Percentiles rank a stretch among this genome's conserved stretches.
Conservation (phyloP, 345 rosid species). For the Bretschneidera sinensis region DNA sequence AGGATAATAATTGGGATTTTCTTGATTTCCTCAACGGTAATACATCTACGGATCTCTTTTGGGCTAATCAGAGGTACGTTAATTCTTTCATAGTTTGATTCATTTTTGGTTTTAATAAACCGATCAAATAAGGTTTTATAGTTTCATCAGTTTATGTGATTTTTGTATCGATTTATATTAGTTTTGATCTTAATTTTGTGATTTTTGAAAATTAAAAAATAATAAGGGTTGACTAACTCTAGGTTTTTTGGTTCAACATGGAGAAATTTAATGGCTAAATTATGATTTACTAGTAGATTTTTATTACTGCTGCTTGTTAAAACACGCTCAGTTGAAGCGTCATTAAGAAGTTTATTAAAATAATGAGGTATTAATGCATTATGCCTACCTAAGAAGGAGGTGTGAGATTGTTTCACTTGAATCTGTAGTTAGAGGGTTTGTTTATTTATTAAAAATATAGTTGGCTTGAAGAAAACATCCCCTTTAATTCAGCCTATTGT, state of each 20-base stretch:
- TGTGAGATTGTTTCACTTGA: not conserved
- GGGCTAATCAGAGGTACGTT: conserved; percentile 8
- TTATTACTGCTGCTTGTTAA: not conserved
- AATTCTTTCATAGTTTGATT: not conserved
- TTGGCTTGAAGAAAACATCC: not conserved
- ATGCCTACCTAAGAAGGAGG: not conserved
- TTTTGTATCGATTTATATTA: not conserved
- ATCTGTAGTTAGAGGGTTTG: no score
- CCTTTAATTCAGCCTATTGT: not conserved
- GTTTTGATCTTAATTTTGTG: not conserved
- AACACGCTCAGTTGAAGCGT: not conserved
- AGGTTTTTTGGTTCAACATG: no score
- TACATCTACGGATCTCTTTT: conserved; percentile 16
- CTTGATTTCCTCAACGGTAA: conserved; percentile 29
- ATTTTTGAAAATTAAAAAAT: no score
- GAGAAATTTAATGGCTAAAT: not conserved
- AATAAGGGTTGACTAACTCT: not conserved
- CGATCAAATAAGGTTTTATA: not conserved
- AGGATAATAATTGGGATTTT: conserved; percentile 29
- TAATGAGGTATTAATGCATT: not conserved
- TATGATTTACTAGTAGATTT: not conserved
- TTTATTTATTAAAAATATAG: no score
- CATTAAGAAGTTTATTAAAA: no score
- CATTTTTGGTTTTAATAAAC: not conserved
- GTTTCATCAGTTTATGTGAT: no score